phyloP scores from a whole-genome alignment of 2,329 filamentous ascomycete species.

The Atkinsonella texensis region DNA sequence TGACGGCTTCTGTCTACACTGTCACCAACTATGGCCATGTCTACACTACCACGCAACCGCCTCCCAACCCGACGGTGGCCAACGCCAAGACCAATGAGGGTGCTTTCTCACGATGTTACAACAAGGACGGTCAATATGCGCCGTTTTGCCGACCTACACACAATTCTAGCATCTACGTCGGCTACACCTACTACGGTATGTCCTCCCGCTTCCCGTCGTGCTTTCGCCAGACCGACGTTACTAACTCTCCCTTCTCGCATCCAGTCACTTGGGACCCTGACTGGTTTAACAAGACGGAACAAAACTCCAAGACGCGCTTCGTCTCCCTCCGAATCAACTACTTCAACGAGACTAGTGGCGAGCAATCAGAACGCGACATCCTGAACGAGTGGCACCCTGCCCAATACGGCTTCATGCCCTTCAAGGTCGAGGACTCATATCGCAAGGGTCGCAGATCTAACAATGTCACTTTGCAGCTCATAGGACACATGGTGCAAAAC shows the following conservation, averaged over 20 bases:
- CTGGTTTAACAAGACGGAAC: slow-evolving; percentile 32
- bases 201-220: not conserved
- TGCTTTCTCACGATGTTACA: slow-evolving; percentile 38
- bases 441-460: slow-evolving; percentile 13
- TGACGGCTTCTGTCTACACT: slow-evolving; percentile 33
- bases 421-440: slow-evolving; percentile 26
- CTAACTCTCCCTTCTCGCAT: not conserved
- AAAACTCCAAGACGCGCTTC: slow-evolving; percentile 21
- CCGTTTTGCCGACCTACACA: slow-evolving; percentile 40
- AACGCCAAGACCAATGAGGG: slow-evolving; percentile 28
- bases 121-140: slow-evolving; percentile 31
- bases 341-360: slow-evolving; percentile 24
- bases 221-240: too few species aligned
- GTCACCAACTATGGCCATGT: slow-evolving; percentile 23
- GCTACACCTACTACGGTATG: slow-evolving; percentile 39
- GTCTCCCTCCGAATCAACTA: slow-evolving; percentile 28
- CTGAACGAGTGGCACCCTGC: slow-evolving; percentile 21
- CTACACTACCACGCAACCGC: slow-evolving; percentile 29
- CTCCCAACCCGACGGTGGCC: slow-evolving; percentile 32
- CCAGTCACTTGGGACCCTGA: slow-evolving; percentile 45
- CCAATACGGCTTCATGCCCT: slow-evolving; percentile 35
- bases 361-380: slow-evolving; percentile 25
- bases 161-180: slow-evolving; percentile 31
- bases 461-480: slow-evolving; percentile 38
- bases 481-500: slow-evolving; percentile 20